Evolutionary conservation across 1,139 yeast species (phyloP), one percentile per base, ranked within the genome.

Genomic region (Lizanozyma gosingica): DNA sequence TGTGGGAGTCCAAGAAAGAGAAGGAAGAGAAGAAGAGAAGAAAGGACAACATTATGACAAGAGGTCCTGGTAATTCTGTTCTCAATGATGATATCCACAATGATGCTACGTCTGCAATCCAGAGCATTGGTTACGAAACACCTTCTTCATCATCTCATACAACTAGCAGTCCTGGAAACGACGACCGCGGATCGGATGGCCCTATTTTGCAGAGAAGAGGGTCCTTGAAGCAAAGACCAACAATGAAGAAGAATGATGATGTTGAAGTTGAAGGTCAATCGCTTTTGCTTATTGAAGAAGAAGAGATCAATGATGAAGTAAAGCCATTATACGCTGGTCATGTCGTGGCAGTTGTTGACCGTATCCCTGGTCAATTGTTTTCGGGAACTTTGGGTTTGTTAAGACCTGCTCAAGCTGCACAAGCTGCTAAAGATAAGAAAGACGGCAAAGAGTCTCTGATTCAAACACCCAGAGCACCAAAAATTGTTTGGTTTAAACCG

Each of bases 211-310:
- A 80, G 45, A 80, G 98, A 64, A 80, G 85, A 54, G 97, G 97
- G 16, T 86, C 96, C 2, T 73, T 92, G 50, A 86, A 88, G 52
- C 97, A 90, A 63, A 79, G 98, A 54, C 97, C 98, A 35, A 86
- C 95, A n/a, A 94, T 90, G 74, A 92, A 92, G 74, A 92, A 92
- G 63, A 90, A 88, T 56, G 98, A 92, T 58, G 98, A 92, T 57
- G 96, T 92, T 29, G 98, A 92, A 63, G 98, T 92, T 38, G 98
- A 92, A 62, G 98, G 98, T 39, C 98, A 92, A 63, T 84, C 95
- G 1, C 70, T 92, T 47, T 67, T 92, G 39, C 69, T 92, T 45
- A 94, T 84, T 15, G 98, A 92, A 62, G 98, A 92, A 59, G 97
- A 92, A 56, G 97, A 90, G 59, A 83, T 88, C 49, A 87, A 83